These are phyloP conservation scores for Microdochium bolleyi DNA, from an alignment of 2,329 filamentous ascomycete species.

Conservation along the genomic window DNA sequence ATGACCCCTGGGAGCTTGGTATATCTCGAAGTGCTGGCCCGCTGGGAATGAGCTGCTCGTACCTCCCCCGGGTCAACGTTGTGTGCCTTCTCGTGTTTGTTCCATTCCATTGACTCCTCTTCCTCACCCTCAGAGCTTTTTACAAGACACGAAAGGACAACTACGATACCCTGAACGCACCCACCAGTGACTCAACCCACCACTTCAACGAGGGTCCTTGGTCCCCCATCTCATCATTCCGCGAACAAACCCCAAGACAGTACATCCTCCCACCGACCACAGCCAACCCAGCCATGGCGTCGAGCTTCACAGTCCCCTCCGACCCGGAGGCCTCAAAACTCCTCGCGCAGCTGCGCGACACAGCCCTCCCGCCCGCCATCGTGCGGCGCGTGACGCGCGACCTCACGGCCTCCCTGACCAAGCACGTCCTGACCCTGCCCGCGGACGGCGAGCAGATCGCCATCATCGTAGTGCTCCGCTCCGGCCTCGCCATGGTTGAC, in stretches of 20 bases:
- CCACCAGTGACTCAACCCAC: neutral
- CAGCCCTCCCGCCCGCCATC: conserved; percentile 4
- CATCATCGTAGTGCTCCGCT: conserved; percentile 24
- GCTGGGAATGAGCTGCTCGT: neutral
- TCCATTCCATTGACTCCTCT: neutral
- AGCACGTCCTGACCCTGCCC: conserved; percentile 8
- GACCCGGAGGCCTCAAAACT: neutral
- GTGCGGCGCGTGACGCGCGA: conserved; percentile 13
- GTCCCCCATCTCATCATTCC: neutral
- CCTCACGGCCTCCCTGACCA: conserved; percentile 14
- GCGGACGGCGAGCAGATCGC: conserved; percentile 16
- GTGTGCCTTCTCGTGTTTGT: neutral
- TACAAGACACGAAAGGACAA: neutral
- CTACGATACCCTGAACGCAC: neutral
- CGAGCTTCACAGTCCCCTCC: neutral
- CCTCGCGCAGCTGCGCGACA: conserved; percentile 8
- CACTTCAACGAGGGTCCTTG: neutral
- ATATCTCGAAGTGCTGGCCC: neutral
- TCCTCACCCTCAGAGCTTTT: neutral
- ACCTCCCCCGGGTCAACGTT: neutral
- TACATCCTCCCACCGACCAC: neutral
- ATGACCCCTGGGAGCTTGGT: neutral
- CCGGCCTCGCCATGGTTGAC: conserved; percentile 28
- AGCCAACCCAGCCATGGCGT: neutral
- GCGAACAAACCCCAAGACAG: neutral